Evolutionary conservation across 179 eudicot species (phyloP), one percentile per base, ranked within the genome.

Genomic region (Camellia oleifera): DNA sequence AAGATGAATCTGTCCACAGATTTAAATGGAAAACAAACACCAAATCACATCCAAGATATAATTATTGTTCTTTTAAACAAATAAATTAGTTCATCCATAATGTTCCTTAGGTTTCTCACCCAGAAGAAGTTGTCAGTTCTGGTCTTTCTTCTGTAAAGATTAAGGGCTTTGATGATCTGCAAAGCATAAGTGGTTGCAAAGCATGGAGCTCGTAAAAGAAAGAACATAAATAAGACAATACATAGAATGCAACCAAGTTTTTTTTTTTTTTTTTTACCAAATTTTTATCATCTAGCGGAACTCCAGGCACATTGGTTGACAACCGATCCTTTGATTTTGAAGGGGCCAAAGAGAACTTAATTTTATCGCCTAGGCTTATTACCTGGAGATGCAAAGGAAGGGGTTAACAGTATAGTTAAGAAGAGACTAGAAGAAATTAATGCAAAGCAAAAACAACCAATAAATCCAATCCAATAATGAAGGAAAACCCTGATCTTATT

Each of bases 121-220:
- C 98, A 92, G 85, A 96, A 96, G 87, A 84, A 87, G 68, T 94
- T 88, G 83, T 90, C 93, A 11, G 83, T 87, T 78, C 98, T 97
- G 3, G 99, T 94, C 94, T 94, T 96, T 82, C 85, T 78, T 83
- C 99, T 87, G 81, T 85, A 96, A 67, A 96, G 86, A 80, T 94
- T 92, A 13, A 96, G 88, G 75, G 97, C 98, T 81, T 90, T 96
- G 48, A 96, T 94, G 69, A 96, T 94, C 99, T 96, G 92, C 82
- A 87, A 58, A 78, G 72, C 32, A 48, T 60, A 69, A 45, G 45
- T 72, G 54, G 45, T 72, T 67, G 69, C 69, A 68, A 54, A 77
- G 23, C 45, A 40, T 65, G 69, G 69, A 75, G 17, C n/a, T 69
- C 52, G n/a, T 40, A 64, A 3, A 4, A 46, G n/a, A 14, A 68